Conservation (phyloP, 257 asterid genomes). For the Solanum habrochaites region DNA sequence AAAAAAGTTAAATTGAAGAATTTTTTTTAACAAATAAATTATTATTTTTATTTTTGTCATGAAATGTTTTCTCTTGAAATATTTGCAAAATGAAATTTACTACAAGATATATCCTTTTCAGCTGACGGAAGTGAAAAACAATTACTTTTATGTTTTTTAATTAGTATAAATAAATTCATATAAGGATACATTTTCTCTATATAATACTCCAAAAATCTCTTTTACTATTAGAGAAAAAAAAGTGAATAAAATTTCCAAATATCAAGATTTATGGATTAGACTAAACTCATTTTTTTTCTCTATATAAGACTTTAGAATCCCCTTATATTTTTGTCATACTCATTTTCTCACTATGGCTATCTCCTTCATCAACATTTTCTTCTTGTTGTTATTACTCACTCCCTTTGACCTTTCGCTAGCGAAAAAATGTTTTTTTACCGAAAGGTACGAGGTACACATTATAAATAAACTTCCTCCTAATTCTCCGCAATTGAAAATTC, state of each 20-base stretch:
- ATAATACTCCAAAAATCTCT: too few relatives aligned
- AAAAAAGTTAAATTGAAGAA: too few relatives aligned
- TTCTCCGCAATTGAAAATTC: background rate
- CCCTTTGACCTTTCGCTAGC: background rate
- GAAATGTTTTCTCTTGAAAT: too few relatives aligned
- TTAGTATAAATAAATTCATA: too few relatives aligned
- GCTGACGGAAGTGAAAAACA: too few relatives aligned
- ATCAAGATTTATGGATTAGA: background rate
- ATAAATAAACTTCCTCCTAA: background rate
- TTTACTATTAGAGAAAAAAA: too few relatives aligned
- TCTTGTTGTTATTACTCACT: background rate
- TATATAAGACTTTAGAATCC: background rate
- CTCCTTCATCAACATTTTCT: background rate
- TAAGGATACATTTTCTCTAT: too few relatives aligned
- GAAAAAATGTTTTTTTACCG: background rate
- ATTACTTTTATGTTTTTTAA: too few relatives aligned
- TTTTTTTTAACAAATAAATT: too few relatives aligned
- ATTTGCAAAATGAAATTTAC: too few relatives aligned
- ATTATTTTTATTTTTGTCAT: too few relatives aligned
- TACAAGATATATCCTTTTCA: too few relatives aligned
- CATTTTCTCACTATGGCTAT: background rate
- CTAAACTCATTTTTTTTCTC: background rate
- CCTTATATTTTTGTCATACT: background rate
- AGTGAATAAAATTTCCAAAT: background rate
- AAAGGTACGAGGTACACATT: background rate